phyloP scores from a whole-genome alignment of 306 rosid species.

The Pyrus bretschneideri region DNA sequence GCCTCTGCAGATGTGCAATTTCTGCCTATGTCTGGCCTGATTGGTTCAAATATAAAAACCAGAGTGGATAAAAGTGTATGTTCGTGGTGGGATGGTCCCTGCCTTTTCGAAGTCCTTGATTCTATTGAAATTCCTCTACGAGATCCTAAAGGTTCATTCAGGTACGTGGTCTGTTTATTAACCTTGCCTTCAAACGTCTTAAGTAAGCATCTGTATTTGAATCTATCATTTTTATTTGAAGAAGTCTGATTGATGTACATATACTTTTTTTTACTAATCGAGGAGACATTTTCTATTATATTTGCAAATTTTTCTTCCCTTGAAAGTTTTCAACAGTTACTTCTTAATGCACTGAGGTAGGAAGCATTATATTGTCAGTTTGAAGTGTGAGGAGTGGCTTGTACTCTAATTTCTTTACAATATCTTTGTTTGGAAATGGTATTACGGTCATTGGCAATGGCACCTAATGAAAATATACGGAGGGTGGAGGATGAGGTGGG shows the following conservation, averaged over 20 bases:
- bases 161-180: slow-evolving; percentile 32
- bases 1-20: slow-evolving; percentile 67
- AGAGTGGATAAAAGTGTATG: slow-evolving; percentile 63
- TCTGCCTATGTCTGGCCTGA: slow-evolving; percentile 87
- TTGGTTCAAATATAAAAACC: slow-evolving; percentile 60
- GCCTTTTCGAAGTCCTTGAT: slow-evolving; percentile 93
- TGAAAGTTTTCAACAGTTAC: neutral
- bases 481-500: neutral
- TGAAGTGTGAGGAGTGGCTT: neutral
- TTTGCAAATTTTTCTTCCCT: neutral
- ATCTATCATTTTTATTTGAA: neutral
- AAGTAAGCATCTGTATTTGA: neutral
- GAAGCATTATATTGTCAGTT: neutral
- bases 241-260: neutral
- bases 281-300: neutral
- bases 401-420: neutral
- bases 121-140: slow-evolving; percentile 55
- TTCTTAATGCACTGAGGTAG: neutral
- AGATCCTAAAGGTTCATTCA: slow-evolving; percentile 83
- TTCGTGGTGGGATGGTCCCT: slow-evolving; percentile 89
- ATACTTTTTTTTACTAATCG: neutral
- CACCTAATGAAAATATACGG: neutral
- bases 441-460: neutral
- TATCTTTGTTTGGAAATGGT: neutral
- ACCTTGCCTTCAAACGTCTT: neutral